Base-by-base conservation (phyloP, 2,329 filamentous ascomycete species). In the Rhinocladiella similis region DNA sequence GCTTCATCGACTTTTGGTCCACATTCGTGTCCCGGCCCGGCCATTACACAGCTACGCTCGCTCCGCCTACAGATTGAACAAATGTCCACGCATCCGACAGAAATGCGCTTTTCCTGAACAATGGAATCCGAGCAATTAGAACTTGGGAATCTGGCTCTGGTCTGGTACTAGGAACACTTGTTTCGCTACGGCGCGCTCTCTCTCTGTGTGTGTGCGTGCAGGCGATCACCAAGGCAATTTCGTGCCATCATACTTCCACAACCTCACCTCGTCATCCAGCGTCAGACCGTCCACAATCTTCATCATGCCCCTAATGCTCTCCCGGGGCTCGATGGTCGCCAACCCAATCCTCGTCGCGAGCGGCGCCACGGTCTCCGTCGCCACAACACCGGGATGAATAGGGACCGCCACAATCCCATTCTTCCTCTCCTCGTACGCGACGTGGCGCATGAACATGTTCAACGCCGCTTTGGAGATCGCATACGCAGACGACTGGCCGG, bases 351-450 rank as follows among this genome's bases (percentile, higher is more conserved):
- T 45, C 14, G 22, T 25, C 20, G 55, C 55, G 7, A 57, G 39
- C 6, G 46, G 45, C 13, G 36, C 51, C 19, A 57, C 55, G 3
- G 50, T 54, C 60, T 74, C 70, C 18, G 74, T 77, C 67, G 72
- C 69, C 22, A 77, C 73, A 71, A 74, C 76, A 6, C 75, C 75
- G 0, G 75, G 75, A 66, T 77, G 72, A 68, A 75, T 73, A 42
- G 69, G 69, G 22, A 75, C 64, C 6, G 74, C 71, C 19, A 68
- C 68, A 4, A 62, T 67, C 13, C 69, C 66, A 53, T 69, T 72
- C 16, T 69, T 65, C 61, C 68, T 67, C 55, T 76, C 63, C 56
- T 72, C 69, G 29, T 68, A 68, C 18, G 71, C 70, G 62, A 77
- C 73, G 54, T 74, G 73, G 53, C 75, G 56, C 33, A 71, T 73